A percentile compares a stretch with the other conserved stretches of the same genome.
Evolutionary conservation across 176 grass and related monocot species (phyloP).

Genomic region (Triticum turgidum): DNA sequence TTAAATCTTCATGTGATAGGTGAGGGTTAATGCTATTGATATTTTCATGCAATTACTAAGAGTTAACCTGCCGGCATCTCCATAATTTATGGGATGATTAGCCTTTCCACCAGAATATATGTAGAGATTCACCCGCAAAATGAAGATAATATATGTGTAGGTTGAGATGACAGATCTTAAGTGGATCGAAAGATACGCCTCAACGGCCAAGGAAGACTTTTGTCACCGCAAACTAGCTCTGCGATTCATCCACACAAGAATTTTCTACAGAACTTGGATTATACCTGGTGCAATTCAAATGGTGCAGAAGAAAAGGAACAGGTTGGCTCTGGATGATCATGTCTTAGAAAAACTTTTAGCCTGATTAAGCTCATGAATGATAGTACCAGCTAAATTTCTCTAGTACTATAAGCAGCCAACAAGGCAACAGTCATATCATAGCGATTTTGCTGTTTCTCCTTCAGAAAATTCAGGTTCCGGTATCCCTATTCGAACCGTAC

Average conservation of each 20-base stretch:
- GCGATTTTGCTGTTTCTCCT: not conserved
- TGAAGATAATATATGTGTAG: not conserved
- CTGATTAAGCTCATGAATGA: not conserved
- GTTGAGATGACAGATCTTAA: not conserved
- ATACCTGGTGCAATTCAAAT: not conserved
- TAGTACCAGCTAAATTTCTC: not conserved
- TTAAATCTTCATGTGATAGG: not conserved
- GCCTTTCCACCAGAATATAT: no score
- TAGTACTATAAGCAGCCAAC: not conserved
- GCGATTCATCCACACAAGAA: not conserved
- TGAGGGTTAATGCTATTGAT: no score
- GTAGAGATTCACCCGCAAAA: not conserved
- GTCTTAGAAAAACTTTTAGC: not conserved
- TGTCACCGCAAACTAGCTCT: not conserved
- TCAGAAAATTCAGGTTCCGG: not conserved
- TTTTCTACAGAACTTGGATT: not conserved
- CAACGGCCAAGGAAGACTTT: not conserved
- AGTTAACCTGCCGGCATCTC: constrained; percentile 22
- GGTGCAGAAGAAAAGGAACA: not conserved
- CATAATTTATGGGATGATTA: constrained; percentile 2
- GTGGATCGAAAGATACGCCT: constrained; percentile 11
- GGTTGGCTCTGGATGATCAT: not conserved
- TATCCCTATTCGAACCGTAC: not conserved
- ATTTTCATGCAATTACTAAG: not conserved
- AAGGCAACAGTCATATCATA: not conserved